Evolutionary conservation across 441 rosid species (phyloP).

Genomic region (Populus trichocarpa): DNA sequence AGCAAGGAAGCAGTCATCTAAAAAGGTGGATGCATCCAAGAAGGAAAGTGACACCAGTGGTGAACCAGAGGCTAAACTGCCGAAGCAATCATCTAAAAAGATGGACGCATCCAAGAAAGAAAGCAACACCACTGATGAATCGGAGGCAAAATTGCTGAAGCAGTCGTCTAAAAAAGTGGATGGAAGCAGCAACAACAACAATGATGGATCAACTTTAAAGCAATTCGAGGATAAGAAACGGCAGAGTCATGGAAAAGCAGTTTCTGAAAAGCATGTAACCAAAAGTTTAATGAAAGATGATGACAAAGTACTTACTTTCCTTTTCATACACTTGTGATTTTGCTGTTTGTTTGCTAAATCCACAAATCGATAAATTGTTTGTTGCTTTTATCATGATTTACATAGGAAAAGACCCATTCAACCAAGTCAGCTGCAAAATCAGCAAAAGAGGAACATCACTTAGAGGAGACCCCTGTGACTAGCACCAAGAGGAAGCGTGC

Average conservation of each 20-base stretch:
- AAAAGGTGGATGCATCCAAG: constrained; percentile 50
- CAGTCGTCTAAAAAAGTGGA: constrained; percentile 49
- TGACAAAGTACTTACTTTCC: constrained; percentile 41
- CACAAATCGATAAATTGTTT: background rate
- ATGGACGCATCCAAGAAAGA: constrained; percentile 49
- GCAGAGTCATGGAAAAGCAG: constrained; percentile 46
- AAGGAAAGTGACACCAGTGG: constrained; percentile 40
- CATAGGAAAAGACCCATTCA: constrained; percentile 58
- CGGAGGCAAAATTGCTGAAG: constrained; percentile 51
- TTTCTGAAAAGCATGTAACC: constrained; percentile 37
- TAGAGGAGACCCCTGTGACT: constrained; percentile 59
- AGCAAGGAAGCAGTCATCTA: constrained; percentile 44
- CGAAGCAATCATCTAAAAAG: constrained; percentile 55
- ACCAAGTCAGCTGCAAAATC: constrained; percentile 48
- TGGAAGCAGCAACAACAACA: constrained; percentile 35
- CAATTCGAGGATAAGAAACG: constrained; percentile 54
- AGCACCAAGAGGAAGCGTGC: constrained; percentile 60
- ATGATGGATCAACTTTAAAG: constrained; percentile 46
- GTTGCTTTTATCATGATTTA: constrained; percentile 14
- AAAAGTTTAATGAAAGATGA: constrained; percentile 50
- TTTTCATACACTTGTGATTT: constrained; percentile 11
- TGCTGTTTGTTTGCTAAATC: constrained; percentile 10
- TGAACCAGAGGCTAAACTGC: constrained; percentile 53
- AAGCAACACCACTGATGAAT: constrained; percentile 37
- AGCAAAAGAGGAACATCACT: constrained; percentile 42